Evolutionary conservation across 73 alveolate species (phyloP).

Genomic region (Tetrahymena malaccensis): DNA sequence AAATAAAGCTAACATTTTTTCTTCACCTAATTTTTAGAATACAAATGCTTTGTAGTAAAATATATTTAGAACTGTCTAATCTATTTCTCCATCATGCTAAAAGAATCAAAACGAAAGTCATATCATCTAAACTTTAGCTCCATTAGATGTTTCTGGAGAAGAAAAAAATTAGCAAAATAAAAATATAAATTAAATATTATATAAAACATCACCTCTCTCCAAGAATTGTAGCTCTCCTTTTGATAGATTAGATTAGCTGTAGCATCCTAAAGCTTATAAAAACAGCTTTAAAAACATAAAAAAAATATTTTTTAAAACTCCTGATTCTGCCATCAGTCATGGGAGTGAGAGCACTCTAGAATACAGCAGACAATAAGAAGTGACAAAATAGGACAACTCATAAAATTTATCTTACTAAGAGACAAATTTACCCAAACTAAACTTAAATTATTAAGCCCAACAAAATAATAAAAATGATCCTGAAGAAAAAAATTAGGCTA

Average conservation of each 20-base stretch:
- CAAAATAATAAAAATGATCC: background rate
- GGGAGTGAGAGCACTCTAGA: background rate
- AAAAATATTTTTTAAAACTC: background rate
- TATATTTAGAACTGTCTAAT: background rate
- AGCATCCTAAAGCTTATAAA: background rate
- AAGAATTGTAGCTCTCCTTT: background rate
- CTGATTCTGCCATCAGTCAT: background rate
- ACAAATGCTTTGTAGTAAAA: background rate
- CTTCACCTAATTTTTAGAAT: background rate
- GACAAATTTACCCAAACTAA: background rate
- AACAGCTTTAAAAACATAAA: background rate
- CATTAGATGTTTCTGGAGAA: background rate
- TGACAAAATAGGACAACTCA: background rate
- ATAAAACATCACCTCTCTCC: background rate
- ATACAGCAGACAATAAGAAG: background rate
- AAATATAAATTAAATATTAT: background rate
- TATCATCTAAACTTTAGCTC: background rate
- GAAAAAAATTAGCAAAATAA: background rate
- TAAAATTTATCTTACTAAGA: background rate
- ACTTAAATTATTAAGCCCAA: background rate
- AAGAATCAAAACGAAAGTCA: background rate
- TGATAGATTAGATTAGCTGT: background rate
- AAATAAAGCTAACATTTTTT: background rate
- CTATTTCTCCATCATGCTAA: background rate
- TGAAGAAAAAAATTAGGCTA: background rate